Conservation (phyloP, 148 eudicot species). For the Silene uniflora region DNA sequence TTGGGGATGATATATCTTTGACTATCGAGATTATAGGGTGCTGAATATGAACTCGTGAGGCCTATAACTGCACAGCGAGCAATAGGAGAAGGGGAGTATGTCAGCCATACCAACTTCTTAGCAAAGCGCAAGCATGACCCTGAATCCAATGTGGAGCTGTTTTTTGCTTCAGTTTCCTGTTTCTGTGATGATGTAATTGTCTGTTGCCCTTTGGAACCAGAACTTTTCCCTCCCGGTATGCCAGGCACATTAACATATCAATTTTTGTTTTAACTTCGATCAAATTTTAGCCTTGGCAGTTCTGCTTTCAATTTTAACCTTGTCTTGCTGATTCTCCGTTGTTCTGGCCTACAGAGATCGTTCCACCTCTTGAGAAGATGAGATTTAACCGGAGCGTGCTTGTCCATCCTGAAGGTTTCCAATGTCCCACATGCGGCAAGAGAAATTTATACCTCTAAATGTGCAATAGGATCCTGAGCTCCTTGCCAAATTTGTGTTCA, state of each 20-base stretch:
- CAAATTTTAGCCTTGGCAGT: background rate
- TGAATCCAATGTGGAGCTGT: constrained; percentile 2
- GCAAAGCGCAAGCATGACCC: constrained; percentile 5
- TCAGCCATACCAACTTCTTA: constrained; percentile 6
- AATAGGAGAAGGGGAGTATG: background rate
- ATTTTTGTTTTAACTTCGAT: too few species aligned
- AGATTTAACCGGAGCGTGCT: background rate
- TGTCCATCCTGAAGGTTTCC: constrained; percentile 5
- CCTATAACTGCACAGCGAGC: background rate
- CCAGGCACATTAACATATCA: too few species aligned
- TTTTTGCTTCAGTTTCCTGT: background rate
- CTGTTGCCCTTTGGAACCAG: background rate
- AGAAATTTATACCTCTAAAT: too few species aligned
- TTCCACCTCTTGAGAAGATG: constrained; percentile 2
- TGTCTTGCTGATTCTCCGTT: background rate
- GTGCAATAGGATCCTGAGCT: too few species aligned
- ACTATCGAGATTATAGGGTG: background rate
- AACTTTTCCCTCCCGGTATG: background rate
- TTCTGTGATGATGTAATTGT: background rate
- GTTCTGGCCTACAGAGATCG: background rate
- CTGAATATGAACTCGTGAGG: constrained; percentile 3
- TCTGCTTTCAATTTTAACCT: background rate
- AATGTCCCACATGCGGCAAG: background rate
- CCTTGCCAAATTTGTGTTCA: too few species aligned
- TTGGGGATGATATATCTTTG: background rate